Conservation (phyloP, 106 monocot genomes). For the Platanthera guangdongensis region DNA sequence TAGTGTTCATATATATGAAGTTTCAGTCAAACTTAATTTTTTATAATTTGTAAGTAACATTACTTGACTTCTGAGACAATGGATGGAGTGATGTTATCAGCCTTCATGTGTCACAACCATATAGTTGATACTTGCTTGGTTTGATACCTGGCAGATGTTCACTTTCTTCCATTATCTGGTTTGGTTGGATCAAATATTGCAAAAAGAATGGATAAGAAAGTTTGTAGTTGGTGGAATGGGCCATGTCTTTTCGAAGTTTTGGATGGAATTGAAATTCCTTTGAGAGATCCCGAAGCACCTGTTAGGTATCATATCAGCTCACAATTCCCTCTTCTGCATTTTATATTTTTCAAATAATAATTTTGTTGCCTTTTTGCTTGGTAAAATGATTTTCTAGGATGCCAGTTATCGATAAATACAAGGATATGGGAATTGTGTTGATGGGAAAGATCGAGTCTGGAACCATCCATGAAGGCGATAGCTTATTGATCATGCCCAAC, state of each 20-base stretch:
- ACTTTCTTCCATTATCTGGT: constrained; percentile 94
- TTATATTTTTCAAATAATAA: neutral
- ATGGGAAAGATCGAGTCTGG: constrained; percentile 99
- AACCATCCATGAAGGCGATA: constrained; percentile 69
- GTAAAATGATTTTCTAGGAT: constrained; percentile 38
- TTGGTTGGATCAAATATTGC: constrained; percentile 77
- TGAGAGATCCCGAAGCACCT: constrained; percentile 74
- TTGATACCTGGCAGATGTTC: constrained; percentile 56
- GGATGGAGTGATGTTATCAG: too few species aligned
- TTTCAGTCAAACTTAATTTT: too few species aligned
- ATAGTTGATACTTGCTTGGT: neutral
- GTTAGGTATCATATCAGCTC: constrained; percentile 38
- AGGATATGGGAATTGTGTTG: constrained; percentile 94
- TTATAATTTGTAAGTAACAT: too few species aligned
- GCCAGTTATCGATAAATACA: constrained; percentile 97
- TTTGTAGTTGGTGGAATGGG: constrained; percentile 86
- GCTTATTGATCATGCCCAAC: constrained; percentile 88
- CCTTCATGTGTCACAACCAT: neutral
- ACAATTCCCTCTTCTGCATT: neutral
- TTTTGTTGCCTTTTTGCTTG: neutral
- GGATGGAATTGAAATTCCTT: constrained; percentile 78
- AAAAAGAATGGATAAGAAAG: constrained; percentile 48
- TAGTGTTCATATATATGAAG: too few species aligned
- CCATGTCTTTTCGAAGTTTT: constrained; percentile 88
- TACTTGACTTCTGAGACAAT: too few species aligned